Percentiles rank a stretch among this genome's conserved stretches.
These are phyloP conservation scores for Monilinia aucupariae DNA, from an alignment of 2,329 filamentous ascomycete species.

Conservation along the genomic window DNA sequence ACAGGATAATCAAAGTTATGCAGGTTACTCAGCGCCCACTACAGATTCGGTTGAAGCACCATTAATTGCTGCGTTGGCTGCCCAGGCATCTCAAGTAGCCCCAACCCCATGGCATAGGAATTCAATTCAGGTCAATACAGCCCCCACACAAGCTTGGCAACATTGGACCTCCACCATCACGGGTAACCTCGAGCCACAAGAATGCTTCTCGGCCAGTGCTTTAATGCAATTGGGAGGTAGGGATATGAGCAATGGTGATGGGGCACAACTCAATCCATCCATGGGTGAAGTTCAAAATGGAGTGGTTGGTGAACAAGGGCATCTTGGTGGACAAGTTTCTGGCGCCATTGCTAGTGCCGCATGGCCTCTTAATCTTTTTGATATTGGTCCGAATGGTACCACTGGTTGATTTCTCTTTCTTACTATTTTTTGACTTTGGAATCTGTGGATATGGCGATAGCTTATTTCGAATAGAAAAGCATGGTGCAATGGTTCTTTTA, in stretches of 20 bases:
- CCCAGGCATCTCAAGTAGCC: constrained; percentile 35
- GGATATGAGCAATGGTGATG: constrained; percentile 21
- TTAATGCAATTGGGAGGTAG: constrained; percentile 33
- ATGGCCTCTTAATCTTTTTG: constrained; percentile 32
- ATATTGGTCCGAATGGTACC: constrained; percentile 16
- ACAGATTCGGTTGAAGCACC: constrained; percentile 27
- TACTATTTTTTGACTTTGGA: too few relatives aligned
- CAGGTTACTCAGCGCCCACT: not conserved
- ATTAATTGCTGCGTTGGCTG: constrained; percentile 28
- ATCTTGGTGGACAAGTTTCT: constrained; percentile 13
- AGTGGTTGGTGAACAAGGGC: not conserved
- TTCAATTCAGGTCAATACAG: constrained; percentile 20
- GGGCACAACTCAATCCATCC: constrained; percentile 5
- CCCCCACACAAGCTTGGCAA: constrained; percentile 32
- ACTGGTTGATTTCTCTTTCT: not conserved
- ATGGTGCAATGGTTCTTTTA: not conserved
- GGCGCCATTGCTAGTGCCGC: constrained; percentile 1
- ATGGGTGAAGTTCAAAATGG: constrained; percentile 8
- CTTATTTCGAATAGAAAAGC: not conserved
- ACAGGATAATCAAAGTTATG: constrained; percentile 21
- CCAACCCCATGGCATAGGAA: constrained; percentile 24
- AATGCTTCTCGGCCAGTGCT: constrained; percentile 33
- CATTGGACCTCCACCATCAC: constrained; percentile 32
- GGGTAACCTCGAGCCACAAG: constrained; percentile 32
- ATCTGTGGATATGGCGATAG: constrained; percentile 1